A percentile compares a stretch with the other conserved stretches of the same genome.
Conservation (phyloP, 116 monocot genomes). For the Cymodocea nodosa region DNA sequence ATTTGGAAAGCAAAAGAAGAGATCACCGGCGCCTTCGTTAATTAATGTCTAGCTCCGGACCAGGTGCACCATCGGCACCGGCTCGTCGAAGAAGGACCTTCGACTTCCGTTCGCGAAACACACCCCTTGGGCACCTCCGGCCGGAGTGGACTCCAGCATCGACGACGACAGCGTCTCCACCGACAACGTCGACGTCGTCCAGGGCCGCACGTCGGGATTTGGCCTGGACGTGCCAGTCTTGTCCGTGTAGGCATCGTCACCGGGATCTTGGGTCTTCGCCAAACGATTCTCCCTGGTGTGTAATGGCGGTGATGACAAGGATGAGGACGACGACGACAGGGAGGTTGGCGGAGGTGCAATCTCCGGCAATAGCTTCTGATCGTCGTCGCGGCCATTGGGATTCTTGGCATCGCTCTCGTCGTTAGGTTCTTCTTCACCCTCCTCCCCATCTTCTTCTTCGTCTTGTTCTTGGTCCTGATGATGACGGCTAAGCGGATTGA, state of each 20-base stretch:
- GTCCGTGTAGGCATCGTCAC: not conserved
- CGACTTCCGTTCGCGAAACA: not conserved
- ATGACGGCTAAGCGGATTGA: too few relatives aligned
- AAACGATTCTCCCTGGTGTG: not conserved
- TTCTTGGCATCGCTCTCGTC: not conserved
- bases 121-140: not conserved
- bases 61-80: not conserved
- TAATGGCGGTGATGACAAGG: not conserved
- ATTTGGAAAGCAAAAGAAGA: not conserved
- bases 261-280: not conserved
- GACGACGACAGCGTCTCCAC: conserved; percentile 1
- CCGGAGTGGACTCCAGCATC: not conserved
- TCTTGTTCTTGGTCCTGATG: not conserved
- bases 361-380: too few relatives aligned
- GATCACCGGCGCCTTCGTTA: too few relatives aligned
- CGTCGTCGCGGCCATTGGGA: too few relatives aligned
- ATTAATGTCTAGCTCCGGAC: not conserved
- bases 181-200: not conserved
- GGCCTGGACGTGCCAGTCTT: not conserved
- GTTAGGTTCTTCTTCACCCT: not conserved
- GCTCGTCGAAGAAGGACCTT: not conserved
- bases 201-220: too few relatives aligned
- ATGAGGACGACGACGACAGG: not conserved
- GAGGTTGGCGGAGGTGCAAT: not conserved
- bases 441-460: not conserved